phyloP scores from a whole-genome alignment of 192 early-diverging fungal genomes.

The Backusella luteola region DNA sequence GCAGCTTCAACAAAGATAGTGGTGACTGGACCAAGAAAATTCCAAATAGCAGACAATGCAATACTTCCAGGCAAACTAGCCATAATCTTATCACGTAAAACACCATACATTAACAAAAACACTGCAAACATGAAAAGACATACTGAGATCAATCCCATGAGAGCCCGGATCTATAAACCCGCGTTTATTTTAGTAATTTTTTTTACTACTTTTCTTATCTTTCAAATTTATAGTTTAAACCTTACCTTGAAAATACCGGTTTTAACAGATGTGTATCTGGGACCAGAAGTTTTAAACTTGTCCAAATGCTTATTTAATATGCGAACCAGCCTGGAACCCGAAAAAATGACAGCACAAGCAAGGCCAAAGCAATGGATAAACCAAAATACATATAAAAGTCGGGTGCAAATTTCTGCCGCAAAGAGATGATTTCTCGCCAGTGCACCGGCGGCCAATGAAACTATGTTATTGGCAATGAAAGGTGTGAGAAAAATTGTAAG shows the following conservation, averaged over 20 bases:
- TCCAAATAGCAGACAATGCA: slow-evolving; percentile 27
- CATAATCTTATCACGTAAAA: slow-evolving; percentile 24
- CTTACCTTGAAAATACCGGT: slow-evolving; percentile 25
- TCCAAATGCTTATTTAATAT: slow-evolving; percentile 20
- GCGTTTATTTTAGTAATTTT: neutral
- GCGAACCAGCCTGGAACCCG: slow-evolving; percentile 15
- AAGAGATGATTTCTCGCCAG: slow-evolving; percentile 2
- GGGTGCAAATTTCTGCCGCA: slow-evolving; percentile 13
- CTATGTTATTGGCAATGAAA: slow-evolving; percentile 23
- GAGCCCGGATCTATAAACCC: slow-evolving; percentile 16
- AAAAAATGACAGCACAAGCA: slow-evolving; percentile 16
- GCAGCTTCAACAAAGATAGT: slow-evolving; percentile 24
- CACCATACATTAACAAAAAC: slow-evolving; percentile 34
- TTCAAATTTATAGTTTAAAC: neutral
- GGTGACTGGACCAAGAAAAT: slow-evolving; percentile 17
- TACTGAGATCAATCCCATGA: slow-evolving; percentile 21
- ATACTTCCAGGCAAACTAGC: slow-evolving; percentile 13
- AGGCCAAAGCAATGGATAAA: slow-evolving; percentile 21
- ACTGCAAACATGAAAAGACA: slow-evolving; percentile 25
- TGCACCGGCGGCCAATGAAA: slow-evolving; percentile 22
- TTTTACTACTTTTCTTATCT: neutral
- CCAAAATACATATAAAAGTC: slow-evolving; percentile 30
- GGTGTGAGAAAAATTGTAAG: slow-evolving; percentile 16
- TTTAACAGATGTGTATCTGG: slow-evolving; percentile 22
- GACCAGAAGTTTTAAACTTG: slow-evolving; percentile 18